phyloP scores from a whole-genome alignment of 2,329 filamentous ascomycete genomes.

The Aspergillus brunneoviolaceus region DNA sequence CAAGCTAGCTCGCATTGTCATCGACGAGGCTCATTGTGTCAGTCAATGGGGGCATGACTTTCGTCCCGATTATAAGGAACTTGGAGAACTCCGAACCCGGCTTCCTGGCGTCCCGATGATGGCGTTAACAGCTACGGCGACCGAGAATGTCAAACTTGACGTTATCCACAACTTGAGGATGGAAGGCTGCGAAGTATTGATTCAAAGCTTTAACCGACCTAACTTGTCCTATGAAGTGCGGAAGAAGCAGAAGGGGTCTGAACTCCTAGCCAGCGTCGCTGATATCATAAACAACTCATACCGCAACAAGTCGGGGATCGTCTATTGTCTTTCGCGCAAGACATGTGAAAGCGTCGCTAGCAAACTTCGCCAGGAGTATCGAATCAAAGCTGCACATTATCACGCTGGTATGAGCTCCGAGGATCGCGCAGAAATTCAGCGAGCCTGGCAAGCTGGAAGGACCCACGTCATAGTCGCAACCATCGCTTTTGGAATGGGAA shows the following conservation, averaged over 20 bases:
- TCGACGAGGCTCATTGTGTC: slow-evolving; percentile 98
- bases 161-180: slow-evolving; percentile 91
- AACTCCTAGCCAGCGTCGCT: slow-evolving; percentile 54
- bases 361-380: slow-evolving; percentile 59
- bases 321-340: slow-evolving; percentile 87
- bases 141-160: slow-evolving; percentile 86
- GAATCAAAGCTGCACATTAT: slow-evolving; percentile 77
- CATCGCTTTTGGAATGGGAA: slow-evolving; percentile 99
- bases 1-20: slow-evolving; percentile 85
- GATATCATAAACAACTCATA: slow-evolving; percentile 68
- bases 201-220: slow-evolving; percentile 94
- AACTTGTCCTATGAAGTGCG: slow-evolving; percentile 88
- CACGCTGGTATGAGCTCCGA: slow-evolving; percentile 73
- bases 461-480: slow-evolving; percentile 93
- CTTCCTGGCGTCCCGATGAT: slow-evolving; percentile 85
- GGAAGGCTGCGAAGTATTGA: slow-evolving; percentile 71
- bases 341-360: slow-evolving; percentile 77
- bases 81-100: slow-evolving; percentile 70
- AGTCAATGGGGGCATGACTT: slow-evolving; percentile 99
- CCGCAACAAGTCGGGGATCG: slow-evolving; percentile 73
- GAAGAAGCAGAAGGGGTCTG: slow-evolving; percentile 63
- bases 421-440: slow-evolving; percentile 71
- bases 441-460: slow-evolving; percentile 75
- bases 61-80: slow-evolving; percentile 86
- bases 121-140: slow-evolving; percentile 93